These are phyloP conservation scores for Amniculicola lignicola DNA, from an alignment of 495 filamentous ascomycete genomes.

Conservation along the genomic window DNA sequence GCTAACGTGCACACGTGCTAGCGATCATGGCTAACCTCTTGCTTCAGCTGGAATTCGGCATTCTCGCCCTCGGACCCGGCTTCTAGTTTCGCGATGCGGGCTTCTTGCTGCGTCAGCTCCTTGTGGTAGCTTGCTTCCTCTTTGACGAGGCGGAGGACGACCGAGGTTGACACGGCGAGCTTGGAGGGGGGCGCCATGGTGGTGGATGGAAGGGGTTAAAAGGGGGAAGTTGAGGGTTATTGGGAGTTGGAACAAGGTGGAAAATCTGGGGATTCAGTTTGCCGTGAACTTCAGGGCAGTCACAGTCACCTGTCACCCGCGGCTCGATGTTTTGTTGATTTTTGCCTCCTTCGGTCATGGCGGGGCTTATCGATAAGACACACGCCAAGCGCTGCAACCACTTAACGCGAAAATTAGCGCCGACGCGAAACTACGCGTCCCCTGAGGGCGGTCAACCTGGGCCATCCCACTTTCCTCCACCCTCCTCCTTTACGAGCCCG, in stretches of 20 bases:
- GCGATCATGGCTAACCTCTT: slow-evolving; percentile 63
- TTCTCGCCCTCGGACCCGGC: slow-evolving; percentile 47
- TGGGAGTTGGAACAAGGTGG: too few species aligned
- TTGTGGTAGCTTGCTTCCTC: slow-evolving; percentile 87
- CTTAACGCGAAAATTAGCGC: slow-evolving; percentile 13
- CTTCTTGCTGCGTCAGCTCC: slow-evolving; percentile 69
- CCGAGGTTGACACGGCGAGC: slow-evolving; percentile 68
- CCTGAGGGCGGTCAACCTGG: not conserved
- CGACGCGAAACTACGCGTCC: slow-evolving; percentile 27
- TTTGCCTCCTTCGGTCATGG: not conserved
- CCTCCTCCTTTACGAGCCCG: not conserved
- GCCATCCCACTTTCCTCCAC: slow-evolving; percentile 16
- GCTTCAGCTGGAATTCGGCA: slow-evolving; percentile 64
- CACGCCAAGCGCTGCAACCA: not conserved
- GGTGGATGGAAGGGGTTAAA: too few species aligned
- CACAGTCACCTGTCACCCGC: too few species aligned
- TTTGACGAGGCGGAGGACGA: slow-evolving; percentile 79
- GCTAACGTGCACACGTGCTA: not conserved
- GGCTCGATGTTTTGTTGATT: slow-evolving; percentile 12
- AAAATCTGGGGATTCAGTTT: too few species aligned
- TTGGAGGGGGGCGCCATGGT: slow-evolving; percentile 69
- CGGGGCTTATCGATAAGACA: slow-evolving; percentile 13
- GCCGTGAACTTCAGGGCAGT: too few species aligned
- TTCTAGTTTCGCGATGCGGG: slow-evolving; percentile 65
- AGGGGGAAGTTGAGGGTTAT: too few species aligned